phyloP scores from a whole-genome alignment of 2,329 filamentous ascomycete genomes.

The Aurifilum marmelostoma region DNA sequence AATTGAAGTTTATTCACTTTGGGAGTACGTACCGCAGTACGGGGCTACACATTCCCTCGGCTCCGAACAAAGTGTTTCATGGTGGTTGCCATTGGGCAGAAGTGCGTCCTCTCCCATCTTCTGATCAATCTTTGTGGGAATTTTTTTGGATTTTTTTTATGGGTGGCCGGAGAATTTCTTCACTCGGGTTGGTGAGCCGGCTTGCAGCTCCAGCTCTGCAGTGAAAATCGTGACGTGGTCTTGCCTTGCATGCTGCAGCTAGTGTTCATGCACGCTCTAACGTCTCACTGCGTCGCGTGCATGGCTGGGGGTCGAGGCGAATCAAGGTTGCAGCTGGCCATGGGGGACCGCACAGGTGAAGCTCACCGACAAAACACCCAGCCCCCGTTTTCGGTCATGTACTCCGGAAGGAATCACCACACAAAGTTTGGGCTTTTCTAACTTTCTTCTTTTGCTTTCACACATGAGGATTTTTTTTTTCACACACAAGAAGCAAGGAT shows the following conservation, averaged over 20 bases:
- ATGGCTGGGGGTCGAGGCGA: conserved; percentile 1
- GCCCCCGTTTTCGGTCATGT: neutral
- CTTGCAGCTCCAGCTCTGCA: neutral
- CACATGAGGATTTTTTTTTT: neutral
- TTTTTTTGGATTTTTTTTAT: neutral
- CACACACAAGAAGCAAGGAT: neutral
- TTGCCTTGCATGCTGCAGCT: conserved; percentile 15
- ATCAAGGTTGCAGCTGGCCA: conserved; percentile 8
- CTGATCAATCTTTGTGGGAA: neutral
- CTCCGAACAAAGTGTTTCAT: neutral
- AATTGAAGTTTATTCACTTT: neutral
- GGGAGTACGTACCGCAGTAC: neutral
- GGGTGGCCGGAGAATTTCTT: conserved; percentile 14
- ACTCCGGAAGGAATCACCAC: neutral
- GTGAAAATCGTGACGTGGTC: conserved; percentile 9
- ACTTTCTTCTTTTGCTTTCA: neutral
- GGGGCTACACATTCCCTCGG: neutral
- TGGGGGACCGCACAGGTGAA: neutral
- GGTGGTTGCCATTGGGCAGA: conserved; percentile 10
- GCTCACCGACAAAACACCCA: conserved; percentile 21
- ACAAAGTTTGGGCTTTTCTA: too few relatives aligned
- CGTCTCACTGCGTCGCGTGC: neutral
- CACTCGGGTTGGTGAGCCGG: neutral
- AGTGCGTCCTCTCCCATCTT: neutral
- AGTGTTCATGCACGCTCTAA: conserved; percentile 14